Evolutionary conservation across 2,329 filamentous ascomycete species (phyloP), one percentile per base, ranked within the genome.

Genomic region (Diaporthe sp.): DNA sequence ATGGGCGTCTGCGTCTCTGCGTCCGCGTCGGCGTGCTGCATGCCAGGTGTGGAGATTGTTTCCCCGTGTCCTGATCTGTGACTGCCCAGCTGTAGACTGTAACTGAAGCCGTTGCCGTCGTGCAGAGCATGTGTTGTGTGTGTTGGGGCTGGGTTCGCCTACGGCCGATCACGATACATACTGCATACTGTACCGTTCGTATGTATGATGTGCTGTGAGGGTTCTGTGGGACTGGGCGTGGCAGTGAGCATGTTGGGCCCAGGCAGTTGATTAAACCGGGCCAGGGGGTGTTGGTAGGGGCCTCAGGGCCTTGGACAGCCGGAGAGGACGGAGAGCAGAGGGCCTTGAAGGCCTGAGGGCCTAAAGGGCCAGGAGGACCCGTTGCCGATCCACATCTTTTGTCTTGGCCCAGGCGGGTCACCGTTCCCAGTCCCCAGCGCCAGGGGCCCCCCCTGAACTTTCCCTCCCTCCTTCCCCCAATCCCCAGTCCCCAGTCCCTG

Each of bases 351-450:
- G 44, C 60, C 57, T 60, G 34, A 25, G 9, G 28, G 28, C 37
- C 60, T 47, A 20, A 25, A 60, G 17, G 61, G 61, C 61, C 61
- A 34, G 61, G 65, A 55, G 47, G 65, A 55, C 65, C 65, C 65
- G 49, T 70, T 70, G 65, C 10, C 65, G 65, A 70, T 70, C 65
- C 65, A 70, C 65, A 70, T 70, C 47, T 70, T 55, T 70, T 70
- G 47, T 70, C 49, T 70, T 55, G 49, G 65, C 65, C 47, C 42
- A 34, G 31, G 65, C 47, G 65, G 47, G 65, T 68, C 65, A 47
- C 47, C 47, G 28, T 68, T 53, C 63, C 63, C 63, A 68, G 63
- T 28, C 20, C 31, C 63, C 63, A 39, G 10, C 13, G 31, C 22
- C 49, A 53, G 65, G 65, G 65, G 22, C 7, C 65, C 65, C 65